phyloP scores from a whole-genome alignment of 371 early-diverging fungal species.

The Rhizopus sp. region DNA sequence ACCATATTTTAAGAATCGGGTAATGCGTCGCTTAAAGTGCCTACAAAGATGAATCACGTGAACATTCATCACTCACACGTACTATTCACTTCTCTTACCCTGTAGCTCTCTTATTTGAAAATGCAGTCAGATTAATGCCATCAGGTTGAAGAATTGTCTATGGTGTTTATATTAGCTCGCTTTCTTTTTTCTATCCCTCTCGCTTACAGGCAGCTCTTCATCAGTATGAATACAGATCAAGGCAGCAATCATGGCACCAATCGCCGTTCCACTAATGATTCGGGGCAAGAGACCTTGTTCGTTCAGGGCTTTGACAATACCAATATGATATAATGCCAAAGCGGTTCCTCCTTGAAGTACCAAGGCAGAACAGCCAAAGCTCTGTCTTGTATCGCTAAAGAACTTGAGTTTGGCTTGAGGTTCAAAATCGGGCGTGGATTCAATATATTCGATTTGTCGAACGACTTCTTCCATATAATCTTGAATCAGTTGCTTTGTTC shows the following conservation, averaged over 20 bases:
- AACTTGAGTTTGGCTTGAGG: slow-evolving; percentile 66
- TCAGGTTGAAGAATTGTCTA: slow-evolving; percentile 61
- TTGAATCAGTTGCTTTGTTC: slow-evolving; percentile 72
- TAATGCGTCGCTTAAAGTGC: slow-evolving; percentile 60
- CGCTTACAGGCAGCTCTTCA: slow-evolving; percentile 63
- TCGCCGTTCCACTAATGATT: slow-evolving; percentile 73
- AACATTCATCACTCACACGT: neutral
- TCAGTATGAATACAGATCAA: slow-evolving; percentile 73
- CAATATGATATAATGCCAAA: slow-evolving; percentile 68
- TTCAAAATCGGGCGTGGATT: slow-evolving; percentile 46
- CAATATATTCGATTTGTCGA: slow-evolving; percentile 61
- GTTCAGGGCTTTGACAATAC: slow-evolving; percentile 72
- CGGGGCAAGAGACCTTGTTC: slow-evolving; percentile 68
- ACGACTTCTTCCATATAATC: slow-evolving; percentile 71
- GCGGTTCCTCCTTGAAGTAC: slow-evolving; percentile 74
- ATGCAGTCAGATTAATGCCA: slow-evolving; percentile 67
- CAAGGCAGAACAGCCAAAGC: slow-evolving; percentile 72
- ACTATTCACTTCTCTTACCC: slow-evolving; percentile 28
- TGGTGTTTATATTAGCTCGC: neutral
- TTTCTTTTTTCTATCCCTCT: neutral
- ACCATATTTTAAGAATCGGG: slow-evolving; percentile 40
- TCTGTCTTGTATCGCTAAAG: slow-evolving; percentile 66
- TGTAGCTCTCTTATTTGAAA: slow-evolving; percentile 51
- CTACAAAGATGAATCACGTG: slow-evolving; percentile 15
- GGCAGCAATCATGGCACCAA: slow-evolving; percentile 75